A percentile compares a stretch with the other conserved stretches of the same genome.
These are phyloP conservation scores for Zymoseptoria tritici DNA, from an alignment of 2,329 filamentous ascomycete genomes.

Conservation along the genomic window DNA sequence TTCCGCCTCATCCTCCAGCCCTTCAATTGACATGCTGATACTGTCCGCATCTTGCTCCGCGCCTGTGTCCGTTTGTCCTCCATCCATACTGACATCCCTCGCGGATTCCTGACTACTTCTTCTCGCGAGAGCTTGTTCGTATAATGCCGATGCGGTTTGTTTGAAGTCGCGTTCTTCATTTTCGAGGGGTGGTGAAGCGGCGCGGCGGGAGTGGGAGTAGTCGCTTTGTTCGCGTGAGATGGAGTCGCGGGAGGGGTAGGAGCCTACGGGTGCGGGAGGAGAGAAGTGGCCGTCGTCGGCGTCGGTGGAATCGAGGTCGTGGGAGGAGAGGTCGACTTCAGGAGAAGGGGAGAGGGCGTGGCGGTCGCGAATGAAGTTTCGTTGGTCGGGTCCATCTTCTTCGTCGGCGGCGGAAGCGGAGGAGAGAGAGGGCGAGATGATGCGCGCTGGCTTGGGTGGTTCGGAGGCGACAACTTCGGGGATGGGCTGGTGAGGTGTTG, in stretches of 20 bases:
- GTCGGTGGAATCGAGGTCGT: slow-evolving; percentile 71
- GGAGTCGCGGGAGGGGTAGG: slow-evolving; percentile 48
- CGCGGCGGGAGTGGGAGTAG: slow-evolving; percentile 56
- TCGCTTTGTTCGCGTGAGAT: slow-evolving; percentile 33
- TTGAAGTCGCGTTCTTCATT: slow-evolving; percentile 96
- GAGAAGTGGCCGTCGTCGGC: slow-evolving; percentile 48
- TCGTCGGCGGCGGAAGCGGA: slow-evolving; percentile 67
- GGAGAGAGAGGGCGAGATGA: slow-evolving; percentile 79
- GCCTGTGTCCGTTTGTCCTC: slow-evolving; percentile 19
- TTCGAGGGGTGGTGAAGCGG: slow-evolving; percentile 81
- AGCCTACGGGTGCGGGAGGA: slow-evolving; percentile 56
- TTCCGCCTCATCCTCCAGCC: slow-evolving; percentile 10
- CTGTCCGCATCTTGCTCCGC: slow-evolving; percentile 29
- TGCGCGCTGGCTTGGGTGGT: slow-evolving; percentile 40
- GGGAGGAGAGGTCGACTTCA: slow-evolving; percentile 82
- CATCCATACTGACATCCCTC: slow-evolving; percentile 32
- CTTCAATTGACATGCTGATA: slow-evolving; percentile 31
- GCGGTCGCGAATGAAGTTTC: slow-evolving; percentile 48
- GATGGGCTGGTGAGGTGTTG: slow-evolving; percentile 73
- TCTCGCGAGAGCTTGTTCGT: slow-evolving; percentile 44
- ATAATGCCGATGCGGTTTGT: slow-evolving; percentile 82
- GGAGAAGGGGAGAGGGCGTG: slow-evolving; percentile 77
- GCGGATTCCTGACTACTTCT: slow-evolving; percentile 32
- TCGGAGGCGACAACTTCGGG: slow-evolving; percentile 48
- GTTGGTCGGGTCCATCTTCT: slow-evolving; percentile 37